Base-by-base conservation (phyloP, 164 flowering plant species). In the grape (Vitis vinifera) region DNA sequence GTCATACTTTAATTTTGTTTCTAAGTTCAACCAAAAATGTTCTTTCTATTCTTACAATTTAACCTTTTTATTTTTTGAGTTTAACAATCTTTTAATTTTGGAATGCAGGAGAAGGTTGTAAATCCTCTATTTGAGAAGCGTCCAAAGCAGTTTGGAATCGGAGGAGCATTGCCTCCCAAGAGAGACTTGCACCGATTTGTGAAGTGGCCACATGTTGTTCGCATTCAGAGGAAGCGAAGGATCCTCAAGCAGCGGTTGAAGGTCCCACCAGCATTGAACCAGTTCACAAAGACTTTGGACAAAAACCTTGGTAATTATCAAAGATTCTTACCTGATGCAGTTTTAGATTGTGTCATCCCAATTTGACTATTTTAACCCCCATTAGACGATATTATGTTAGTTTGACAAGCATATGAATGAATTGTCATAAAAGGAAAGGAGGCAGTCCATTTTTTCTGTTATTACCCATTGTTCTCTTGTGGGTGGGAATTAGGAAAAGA, bases 181-280 rank as follows among this genome's bases (percentile, higher is more conserved):
- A 78, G 79, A 65, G 86, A 83, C 63, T 16, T 83, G 55, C 63
- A 69, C 19, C 57, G 86, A 12, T 83, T 73, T 60, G 83, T 83
- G 8, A 83, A 83, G 51, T 83, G 78, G 76, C 84, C 86, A 0
- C 66, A 80, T 47, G 73, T 62, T 27, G 79, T 83, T 64, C 80
- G 69, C 5, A 78, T 83, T n/a, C 84, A 83, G 65, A 66, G 86
- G 70, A 75, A 80, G 66, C 75, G 74, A 51, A 75, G 86, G 48
- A 83, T 83, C 58, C 81, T 83, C 16, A 83, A 69, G 78, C 86
- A 83, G 65, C 30, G 84, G 47, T 72, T 83, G 83, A 83, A 82
- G 82, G 86, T 82, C 6, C 86, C 83, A 27, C 86, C 86, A 3
- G 82, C 86, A 19, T 37, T 80, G 57, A 82, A 82, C 67, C 86